Base-by-base conservation (phyloP, 768 basidiomycete genomes). In the Leccinum imitatum region DNA sequence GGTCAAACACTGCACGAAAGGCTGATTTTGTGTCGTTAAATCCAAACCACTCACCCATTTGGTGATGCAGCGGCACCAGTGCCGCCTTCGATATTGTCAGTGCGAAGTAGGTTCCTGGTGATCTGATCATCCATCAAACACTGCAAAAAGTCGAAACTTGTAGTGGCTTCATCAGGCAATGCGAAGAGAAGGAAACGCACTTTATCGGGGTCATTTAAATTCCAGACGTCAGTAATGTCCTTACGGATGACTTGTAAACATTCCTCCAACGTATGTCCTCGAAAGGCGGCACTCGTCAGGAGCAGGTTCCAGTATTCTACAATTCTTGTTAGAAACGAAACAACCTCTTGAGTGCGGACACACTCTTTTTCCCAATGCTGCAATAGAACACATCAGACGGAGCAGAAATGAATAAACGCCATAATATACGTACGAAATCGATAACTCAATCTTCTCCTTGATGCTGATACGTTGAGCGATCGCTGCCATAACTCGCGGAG, bases 381-480 rank as follows among this genome's bases (percentile, higher is more conserved):
- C 2, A 39, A 23, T 0, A 17, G 2, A 27, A 46, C 30, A 31
- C 30, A n/a, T 65, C 2, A 37, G 7, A 27, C 7, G 25, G 35
- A 35, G 47, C 11, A 25, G 9, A 6, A 6, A 46, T 19, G 5
- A 9, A 17, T 3, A 6, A 17, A 39, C 6, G 13, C 7, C 19
- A 33, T 44, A 23, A 6, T 7, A 3, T 3, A 53, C 59, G 3
- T 63, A 63, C 65, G 52, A 13, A 31, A 65, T 57, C 2, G 64
- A 65, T 41, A 27, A 19, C 4, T 66, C 65, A 2, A 65, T 46
- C 19, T 65, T 65, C 13, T 63, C 44, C 52, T 66, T 65, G 23
- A 66, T 54, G 3, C 56, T 59, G 37, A 66, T 41, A 7, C 65
- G 61, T 9, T 65, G 65, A 30, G 65, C 65, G 10, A 67, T 66